These are phyloP conservation scores for Blastobotrys peoriensis DNA, from an alignment of 805 yeast genomes.

Conservation along the genomic window DNA sequence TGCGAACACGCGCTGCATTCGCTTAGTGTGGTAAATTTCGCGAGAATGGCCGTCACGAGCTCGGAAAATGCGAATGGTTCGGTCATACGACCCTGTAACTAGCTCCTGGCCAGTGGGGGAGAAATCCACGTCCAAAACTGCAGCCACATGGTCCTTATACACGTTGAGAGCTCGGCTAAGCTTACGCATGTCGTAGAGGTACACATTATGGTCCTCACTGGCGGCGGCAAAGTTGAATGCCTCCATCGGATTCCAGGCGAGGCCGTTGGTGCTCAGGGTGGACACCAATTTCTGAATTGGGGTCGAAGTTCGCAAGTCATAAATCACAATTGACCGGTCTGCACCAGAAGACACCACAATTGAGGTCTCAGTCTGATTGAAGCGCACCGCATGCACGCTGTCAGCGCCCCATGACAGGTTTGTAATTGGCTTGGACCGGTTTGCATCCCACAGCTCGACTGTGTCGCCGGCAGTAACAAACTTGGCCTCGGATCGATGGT, in stretches of 20 bases:
- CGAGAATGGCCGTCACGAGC: constrained; percentile 83
- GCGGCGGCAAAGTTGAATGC: constrained; percentile 90
- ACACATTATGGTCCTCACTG: constrained; percentile 90
- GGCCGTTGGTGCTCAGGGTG: constrained; percentile 71
- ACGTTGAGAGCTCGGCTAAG: constrained; percentile 75
- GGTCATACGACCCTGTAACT: constrained; percentile 93
- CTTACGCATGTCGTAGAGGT: constrained; percentile 95
- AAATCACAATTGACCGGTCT: constrained; percentile 84
- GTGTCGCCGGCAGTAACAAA: constrained; percentile 92
- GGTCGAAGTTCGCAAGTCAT: constrained; percentile 83
- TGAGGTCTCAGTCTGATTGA: constrained; percentile 86
- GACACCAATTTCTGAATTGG: constrained; percentile 90
- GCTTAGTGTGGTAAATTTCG: constrained; percentile 91
- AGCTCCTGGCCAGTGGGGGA: constrained; percentile 96
- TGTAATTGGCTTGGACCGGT: constrained; percentile 68
- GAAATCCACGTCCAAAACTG: constrained; percentile 90
- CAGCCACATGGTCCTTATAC: constrained; percentile 91
- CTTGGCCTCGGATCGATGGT: constrained; percentile 62
- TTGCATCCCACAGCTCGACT: constrained; percentile 88
- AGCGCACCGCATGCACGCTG: constrained; percentile 72
- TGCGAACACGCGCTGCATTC: constrained; percentile 93
- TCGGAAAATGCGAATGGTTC: constrained; percentile 77
- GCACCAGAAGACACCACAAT: constrained; percentile 84
- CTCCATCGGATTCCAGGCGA: constrained; percentile 98
- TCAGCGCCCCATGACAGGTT: constrained; percentile 96